phyloP scores from a whole-genome alignment of 768 basidiomycete genomes.

The Boletus rufocinnamomeus region DNA sequence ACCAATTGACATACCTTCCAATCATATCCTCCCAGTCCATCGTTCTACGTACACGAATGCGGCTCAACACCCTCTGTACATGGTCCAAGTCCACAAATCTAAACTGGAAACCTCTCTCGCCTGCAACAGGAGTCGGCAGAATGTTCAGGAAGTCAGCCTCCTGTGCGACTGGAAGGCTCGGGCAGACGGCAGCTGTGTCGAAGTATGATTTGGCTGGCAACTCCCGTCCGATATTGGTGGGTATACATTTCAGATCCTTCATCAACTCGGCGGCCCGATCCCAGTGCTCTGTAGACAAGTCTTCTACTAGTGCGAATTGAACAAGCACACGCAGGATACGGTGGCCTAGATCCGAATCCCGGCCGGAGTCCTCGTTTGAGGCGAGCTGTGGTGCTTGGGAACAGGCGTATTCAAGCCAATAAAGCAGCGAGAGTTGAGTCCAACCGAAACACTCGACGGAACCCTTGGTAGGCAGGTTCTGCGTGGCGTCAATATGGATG shows the following conservation, averaged over 20 bases:
- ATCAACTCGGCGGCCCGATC: slow-evolving; percentile 49
- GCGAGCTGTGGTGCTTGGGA: slow-evolving; percentile 30
- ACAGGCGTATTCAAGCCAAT: slow-evolving; percentile 72
- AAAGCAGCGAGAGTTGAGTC: slow-evolving; percentile 65
- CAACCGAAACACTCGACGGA: slow-evolving; percentile 61
- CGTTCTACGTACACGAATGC: slow-evolving; percentile 39
- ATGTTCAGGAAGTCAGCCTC: slow-evolving; percentile 6
- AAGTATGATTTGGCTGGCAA: slow-evolving; percentile 76
- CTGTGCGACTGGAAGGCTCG: slow-evolving; percentile 12
- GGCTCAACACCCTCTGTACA: slow-evolving; percentile 4
- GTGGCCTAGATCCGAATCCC: slow-evolving; percentile 44
- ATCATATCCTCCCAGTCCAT: slow-evolving; percentile 15
- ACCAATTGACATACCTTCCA: slow-evolving; percentile 38
- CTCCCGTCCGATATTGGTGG: slow-evolving; percentile 73
- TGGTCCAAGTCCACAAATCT: not conserved
- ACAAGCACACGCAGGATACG: slow-evolving; percentile 60
- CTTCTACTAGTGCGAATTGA: slow-evolving; percentile 78
- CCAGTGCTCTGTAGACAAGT: slow-evolving; percentile 54
- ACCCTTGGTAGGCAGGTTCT: slow-evolving; percentile 46
- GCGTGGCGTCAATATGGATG: slow-evolving; percentile 66
- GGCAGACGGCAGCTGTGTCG: slow-evolving; percentile 77
- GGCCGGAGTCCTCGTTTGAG: not conserved
- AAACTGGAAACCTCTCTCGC: not conserved
- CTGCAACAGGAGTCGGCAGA: not conserved
- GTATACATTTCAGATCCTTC: slow-evolving; percentile 58